Evolutionary conservation across 495 filamentous ascomycete genomes (phyloP).

Genomic region (Aspergillus sclerotioniger): DNA sequence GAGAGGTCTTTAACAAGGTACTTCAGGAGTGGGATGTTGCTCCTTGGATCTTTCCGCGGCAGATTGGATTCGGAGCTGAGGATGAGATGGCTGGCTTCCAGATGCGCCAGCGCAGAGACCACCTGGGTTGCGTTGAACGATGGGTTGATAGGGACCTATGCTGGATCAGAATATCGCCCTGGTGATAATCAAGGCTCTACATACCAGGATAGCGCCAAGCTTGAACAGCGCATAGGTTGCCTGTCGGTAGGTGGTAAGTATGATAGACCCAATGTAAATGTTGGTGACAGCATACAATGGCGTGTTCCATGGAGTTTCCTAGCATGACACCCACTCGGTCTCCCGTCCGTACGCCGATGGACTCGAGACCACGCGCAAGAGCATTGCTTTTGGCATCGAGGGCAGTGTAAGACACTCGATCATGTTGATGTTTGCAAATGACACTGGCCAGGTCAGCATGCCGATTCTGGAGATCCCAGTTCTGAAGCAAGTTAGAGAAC

Average conservation of each 20-base stretch:
- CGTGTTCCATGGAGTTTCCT: constrained; percentile 82
- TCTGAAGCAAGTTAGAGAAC: constrained; percentile 23
- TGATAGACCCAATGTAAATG: neutral
- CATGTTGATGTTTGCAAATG: constrained; percentile 62
- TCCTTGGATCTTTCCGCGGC: constrained; percentile 72
- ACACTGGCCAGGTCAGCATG: constrained; percentile 45
- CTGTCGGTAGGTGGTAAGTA: constrained; percentile 25
- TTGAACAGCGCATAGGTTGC: constrained; percentile 89
- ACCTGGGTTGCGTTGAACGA: constrained; percentile 83
- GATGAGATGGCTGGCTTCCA: constrained; percentile 72
- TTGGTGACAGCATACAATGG: constrained; percentile 50
- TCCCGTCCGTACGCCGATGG: constrained; percentile 76
- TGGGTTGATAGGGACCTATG: constrained; percentile 82
- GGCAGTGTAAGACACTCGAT: constrained; percentile 64
- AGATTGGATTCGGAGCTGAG: constrained; percentile 85
- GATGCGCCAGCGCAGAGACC: constrained; percentile 70
- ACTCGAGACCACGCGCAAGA: constrained; percentile 69
- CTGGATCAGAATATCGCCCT: neutral
- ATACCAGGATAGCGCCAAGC: constrained; percentile 80
- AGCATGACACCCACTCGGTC: constrained; percentile 83
- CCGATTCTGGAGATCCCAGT: neutral
- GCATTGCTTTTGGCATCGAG: constrained; percentile 76
- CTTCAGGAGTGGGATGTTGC: constrained; percentile 68
- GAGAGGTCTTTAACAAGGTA: constrained; percentile 62
- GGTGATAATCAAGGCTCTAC: constrained; percentile 6